Percentiles rank a stretch among this genome's conserved stretches.
These are phyloP conservation scores for Dactylonectria estremocensis DNA, from an alignment of 2,329 filamentous ascomycete species.

Conservation along the genomic window DNA sequence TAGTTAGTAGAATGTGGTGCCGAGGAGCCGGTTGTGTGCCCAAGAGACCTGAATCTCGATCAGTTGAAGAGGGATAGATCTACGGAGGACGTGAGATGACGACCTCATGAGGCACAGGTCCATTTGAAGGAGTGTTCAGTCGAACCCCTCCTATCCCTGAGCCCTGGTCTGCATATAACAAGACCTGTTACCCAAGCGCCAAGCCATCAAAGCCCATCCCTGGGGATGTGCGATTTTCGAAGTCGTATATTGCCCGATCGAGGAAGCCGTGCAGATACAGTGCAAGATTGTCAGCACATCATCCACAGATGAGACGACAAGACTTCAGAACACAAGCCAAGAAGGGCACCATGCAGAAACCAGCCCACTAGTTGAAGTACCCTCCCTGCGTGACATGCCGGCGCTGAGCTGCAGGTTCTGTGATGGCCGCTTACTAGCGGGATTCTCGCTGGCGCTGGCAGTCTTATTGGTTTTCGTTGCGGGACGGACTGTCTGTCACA, in stretches of 20 bases:
- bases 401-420: conserved; percentile 22
- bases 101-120: neutral
- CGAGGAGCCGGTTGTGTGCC: neutral
- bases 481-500: neutral
- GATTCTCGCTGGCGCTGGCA: conserved; percentile 8
- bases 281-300: conserved; percentile 17
- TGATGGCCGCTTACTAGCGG: conserved; percentile 23
- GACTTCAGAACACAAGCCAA: neutral
- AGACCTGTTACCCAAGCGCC: conserved; percentile 7
- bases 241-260: conserved; percentile 15
- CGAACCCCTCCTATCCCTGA: neutral
- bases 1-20: neutral
- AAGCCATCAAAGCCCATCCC: neutral
- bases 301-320: neutral
- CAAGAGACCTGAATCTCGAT: neutral
- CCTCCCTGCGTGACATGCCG: conserved; percentile 23
- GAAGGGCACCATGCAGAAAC: neutral
- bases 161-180: neutral
- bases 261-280: conserved; percentile 21
- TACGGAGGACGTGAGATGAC: neutral
- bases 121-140: neutral
- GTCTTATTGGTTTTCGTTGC: conserved; percentile 18
- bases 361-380: neutral
- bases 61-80: neutral
- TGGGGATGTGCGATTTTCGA: conserved; percentile 8